Evolutionary conservation across 2,329 filamentous ascomycete species (phyloP), one percentile per base, ranked within the genome.

Genomic region (Beauveria sp.): DNA sequence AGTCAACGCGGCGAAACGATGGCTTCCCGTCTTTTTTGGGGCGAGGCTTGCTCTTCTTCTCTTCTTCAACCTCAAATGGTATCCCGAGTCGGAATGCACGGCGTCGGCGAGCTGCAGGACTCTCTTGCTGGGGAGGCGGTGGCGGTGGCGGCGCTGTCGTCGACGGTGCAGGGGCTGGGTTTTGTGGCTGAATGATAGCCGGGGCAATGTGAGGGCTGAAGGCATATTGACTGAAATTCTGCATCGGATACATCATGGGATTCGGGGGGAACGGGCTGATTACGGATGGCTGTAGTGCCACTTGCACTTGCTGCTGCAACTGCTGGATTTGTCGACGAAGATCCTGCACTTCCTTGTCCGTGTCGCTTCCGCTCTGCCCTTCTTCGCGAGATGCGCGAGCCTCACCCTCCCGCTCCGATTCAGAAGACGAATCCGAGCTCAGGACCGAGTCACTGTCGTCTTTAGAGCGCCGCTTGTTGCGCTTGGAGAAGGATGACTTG

Each of bases 1-100:
- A 77, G 62, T 84, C 81, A 5, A 84, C 79, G 1, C 81, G 76
- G 67, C 80, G 82, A 70, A 73, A 84, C 44, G 61, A 55, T n/a
- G 61, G 61, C 22, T 58, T 60, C 77, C 75, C 61, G 63, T 65
- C 40, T 64, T 68, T 22, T 66, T 66, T n/a, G 59, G 62, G 53
- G 10, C 20, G 40, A 9, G 47, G 4, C 14, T 37, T 48, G 20
- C 67, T 66, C 60, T 69, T 72, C 28, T 64, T 57, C 58, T 56
- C 64, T 56, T 63, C 66, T 50, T 65, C 63, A 54, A 41, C 41
- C 10, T 62, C 59, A 8, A 53, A 22, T 5, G 54, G 41, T 12
- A 60, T 47, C 5, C 57, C 46, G 20, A 41, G 30, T 24, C 28
- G 57, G 16, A 28, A 22, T 12, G 34, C 20, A 24, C 48, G 57